Percentiles rank a stretch among this genome's conserved stretches.
phyloP scores from a whole-genome alignment of 2,329 filamentous ascomycete genomes.

The Calycina marina region DNA sequence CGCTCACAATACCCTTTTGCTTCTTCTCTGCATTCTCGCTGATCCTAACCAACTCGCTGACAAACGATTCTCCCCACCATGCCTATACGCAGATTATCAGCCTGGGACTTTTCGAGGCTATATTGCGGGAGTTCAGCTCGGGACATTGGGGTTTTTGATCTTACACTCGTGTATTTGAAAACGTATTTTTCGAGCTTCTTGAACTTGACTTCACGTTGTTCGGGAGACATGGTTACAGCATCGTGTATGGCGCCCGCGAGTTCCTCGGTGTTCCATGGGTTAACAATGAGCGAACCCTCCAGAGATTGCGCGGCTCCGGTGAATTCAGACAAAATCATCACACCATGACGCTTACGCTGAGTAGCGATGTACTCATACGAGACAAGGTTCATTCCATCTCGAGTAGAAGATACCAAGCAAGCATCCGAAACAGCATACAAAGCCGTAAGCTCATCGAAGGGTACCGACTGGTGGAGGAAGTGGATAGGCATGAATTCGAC shows the following conservation, averaged over 20 bases:
- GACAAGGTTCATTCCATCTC: slow-evolving; percentile 97
- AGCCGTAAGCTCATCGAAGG: slow-evolving; percentile 86
- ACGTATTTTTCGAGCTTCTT: slow-evolving; percentile 89
- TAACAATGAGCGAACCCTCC: slow-evolving; percentile 86
- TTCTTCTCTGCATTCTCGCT: slow-evolving; percentile 21
- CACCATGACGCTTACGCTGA: slow-evolving; percentile 78
- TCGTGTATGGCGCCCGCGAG: slow-evolving; percentile 86
- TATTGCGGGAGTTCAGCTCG: no score
- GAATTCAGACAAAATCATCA: slow-evolving; percentile 93
- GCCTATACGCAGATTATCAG: slow-evolving; percentile 26
- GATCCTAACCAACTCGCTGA: slow-evolving; percentile 50
- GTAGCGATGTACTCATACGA: slow-evolving; percentile 97
- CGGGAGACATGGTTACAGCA: slow-evolving; percentile 89
- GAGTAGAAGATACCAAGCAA: slow-evolving; percentile 85
- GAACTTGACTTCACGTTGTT: slow-evolving; percentile 76
- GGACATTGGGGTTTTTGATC: background rate
- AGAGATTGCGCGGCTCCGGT: slow-evolving; percentile 89
- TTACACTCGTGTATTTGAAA: slow-evolving; percentile 81
- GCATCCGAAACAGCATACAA: slow-evolving; percentile 87
- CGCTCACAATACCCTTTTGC: slow-evolving; percentile 10
- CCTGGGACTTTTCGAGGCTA: no score
- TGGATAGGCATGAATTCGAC: slow-evolving; percentile 99
- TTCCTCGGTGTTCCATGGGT: slow-evolving; percentile 98
- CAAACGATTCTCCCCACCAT: slow-evolving; percentile 93
- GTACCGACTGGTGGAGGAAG: slow-evolving; percentile 92